phyloP scores from a whole-genome alignment of 2,329 filamentous ascomycete species.

The Clonostachys solani region DNA sequence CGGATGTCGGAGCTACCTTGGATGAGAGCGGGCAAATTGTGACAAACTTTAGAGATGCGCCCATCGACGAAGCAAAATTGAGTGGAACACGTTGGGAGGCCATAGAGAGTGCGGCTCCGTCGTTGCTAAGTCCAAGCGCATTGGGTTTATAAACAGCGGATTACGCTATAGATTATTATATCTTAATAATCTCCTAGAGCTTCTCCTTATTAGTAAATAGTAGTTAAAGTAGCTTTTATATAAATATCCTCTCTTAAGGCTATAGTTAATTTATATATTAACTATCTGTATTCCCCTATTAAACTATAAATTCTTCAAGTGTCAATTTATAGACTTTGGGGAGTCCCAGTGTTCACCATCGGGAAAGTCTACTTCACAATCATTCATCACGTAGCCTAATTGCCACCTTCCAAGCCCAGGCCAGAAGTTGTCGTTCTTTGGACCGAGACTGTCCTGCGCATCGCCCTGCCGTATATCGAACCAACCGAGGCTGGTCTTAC shows the following conservation, averaged over 20 bases:
- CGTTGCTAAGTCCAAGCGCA: background rate
- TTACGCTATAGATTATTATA: too few relatives aligned
- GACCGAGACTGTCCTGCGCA: constrained; percentile 4
- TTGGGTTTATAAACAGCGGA: background rate
- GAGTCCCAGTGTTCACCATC: constrained; percentile 1
- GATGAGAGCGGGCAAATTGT: constrained; percentile 24
- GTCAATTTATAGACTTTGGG: background rate
- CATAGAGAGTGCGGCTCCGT: background rate
- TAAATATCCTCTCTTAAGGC: too few relatives aligned
- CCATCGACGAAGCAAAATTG: constrained; percentile 21
- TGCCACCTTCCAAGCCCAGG: constrained; percentile 39
- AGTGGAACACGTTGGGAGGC: background rate
- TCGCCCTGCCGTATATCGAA: constrained; percentile 35
- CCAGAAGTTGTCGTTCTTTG: constrained; percentile 36
- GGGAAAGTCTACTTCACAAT: constrained; percentile 11
- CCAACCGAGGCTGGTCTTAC: constrained; percentile 35
- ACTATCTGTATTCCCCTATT: too few relatives aligned
- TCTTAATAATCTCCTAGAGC: too few relatives aligned
- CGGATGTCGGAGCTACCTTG: constrained; percentile 45
- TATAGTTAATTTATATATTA: too few relatives aligned
- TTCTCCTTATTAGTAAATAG: too few relatives aligned
- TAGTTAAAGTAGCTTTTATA: too few relatives aligned
- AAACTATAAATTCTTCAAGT: too few relatives aligned
- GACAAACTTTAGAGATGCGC: constrained; percentile 28
- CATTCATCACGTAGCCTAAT: constrained; percentile 31